Evolutionary conservation across 2,329 filamentous ascomycete genomes (phyloP), one percentile per base, ranked within the genome.

Genomic region (Pseudonectria buxi): DNA sequence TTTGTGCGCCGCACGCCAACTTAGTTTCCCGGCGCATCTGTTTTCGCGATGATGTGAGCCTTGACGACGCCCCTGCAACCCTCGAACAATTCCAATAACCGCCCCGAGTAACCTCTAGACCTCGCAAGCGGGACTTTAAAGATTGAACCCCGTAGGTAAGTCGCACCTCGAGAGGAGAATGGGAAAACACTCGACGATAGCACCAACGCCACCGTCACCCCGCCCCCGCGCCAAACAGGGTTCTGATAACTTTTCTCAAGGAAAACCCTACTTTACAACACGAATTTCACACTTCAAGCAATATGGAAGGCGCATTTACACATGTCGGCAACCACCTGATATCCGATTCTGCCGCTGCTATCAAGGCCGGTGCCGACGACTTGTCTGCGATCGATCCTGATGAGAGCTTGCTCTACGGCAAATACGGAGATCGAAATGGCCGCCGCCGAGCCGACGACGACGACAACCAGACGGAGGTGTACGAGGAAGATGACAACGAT

Each of bases 221-320:
- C 18, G 18, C 18, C 18, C 18, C 18, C 18, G 18, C 18, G 18
- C 18, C 18, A 9, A 22, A 9, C 18, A 22, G 18, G 28, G 16
- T 37, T 12, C 33, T 41, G 22, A 40, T 50, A 39, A 45, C 37
- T 30, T 24, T 26, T 41, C 30, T 35, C 34, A 24, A 53, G 50
- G 47, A 53, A 53, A 50, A 47, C 34, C 50, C 48, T 52, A 50
- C 48, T 14, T 47, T 36, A 49, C 39, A 41, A 45, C 45, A 36
- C 37, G 32, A 43, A 47, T 40, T 30, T 35, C 29, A 37, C 39
- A 35, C 44, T 36, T 37, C 50, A 40, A 44, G 37, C 54, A 68
- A 50, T 50, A 90, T 92, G 86, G 86, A 92, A 70, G 84, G 83
- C 59, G 84, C 86, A 50, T 94, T 94, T 60, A 90, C 83, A 44